Base-by-base conservation (phyloP, 768 basidiomycete species). In the Collybia sordida region DNA sequence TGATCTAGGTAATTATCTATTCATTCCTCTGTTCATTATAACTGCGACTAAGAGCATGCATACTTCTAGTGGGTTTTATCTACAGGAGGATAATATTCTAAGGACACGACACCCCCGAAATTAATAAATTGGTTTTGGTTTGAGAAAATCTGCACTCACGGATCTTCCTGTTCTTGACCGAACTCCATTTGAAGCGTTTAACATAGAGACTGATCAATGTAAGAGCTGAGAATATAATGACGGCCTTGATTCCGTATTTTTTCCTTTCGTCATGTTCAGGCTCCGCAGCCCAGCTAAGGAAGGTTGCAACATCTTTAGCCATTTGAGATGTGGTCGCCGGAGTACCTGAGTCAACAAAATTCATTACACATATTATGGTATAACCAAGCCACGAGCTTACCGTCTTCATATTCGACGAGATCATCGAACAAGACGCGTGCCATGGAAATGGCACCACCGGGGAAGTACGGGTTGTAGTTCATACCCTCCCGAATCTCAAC, bases 391-490 rank as follows among this genome's bases (percentile, higher is more conserved):
- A 44, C 12, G 9, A 19, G 60, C 82, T 59, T 54, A 88, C 93
- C 93, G 65, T 99, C 97, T 0, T 92, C 90, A 67, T 90, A 99
- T 70, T 99, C 97, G 49, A 98, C 96, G 39, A 98, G 70, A 34
- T 93, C 95, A 62, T 98, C 97, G 65, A 90, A 98, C 57, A 98
- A 74, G 28, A 98, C 84, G 64, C 96, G 92, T 45, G 93, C 94
- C 97, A 99, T 99, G 65, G 92, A 90, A 53, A 98, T 98, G 57
- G 94, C 94, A 63, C 95, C 96, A 47, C 97, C 94, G 36, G 96
- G 96, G 89, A 99, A 99, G 78, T 88, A 98, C 17, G 94, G 93
- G 74, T 93, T 93, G 81, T 97, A 98, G 82, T 95, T 97, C 92
- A 98, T 90, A 58, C 93, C 96, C 45, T 98, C 96, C 69, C 91